Percentiles rank a stretch among this genome's conserved stretches.
Conservation (phyloP, 176 grass and related monocot genomes). For the Oryza meridionalis region DNA sequence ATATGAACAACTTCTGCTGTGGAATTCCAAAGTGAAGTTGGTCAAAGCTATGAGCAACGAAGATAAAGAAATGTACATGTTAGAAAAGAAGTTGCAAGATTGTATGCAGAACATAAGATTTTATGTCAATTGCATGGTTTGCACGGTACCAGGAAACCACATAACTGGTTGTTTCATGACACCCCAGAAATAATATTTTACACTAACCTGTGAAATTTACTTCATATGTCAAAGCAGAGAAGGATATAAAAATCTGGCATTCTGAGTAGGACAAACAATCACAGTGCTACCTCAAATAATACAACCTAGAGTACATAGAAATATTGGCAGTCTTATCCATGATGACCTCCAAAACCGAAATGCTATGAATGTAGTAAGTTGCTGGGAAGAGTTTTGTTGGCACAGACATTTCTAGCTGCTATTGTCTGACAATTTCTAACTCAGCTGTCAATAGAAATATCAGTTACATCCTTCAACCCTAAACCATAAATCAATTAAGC, state of each 20-base stretch:
- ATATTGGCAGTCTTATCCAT: not conserved
- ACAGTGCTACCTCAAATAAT: not conserved
- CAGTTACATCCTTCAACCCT: not conserved
- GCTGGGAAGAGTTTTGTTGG: constrained; percentile 4
- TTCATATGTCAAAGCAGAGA: constrained; percentile 2
- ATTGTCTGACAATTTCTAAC: not conserved
- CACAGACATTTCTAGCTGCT: not conserved
- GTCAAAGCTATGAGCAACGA: constrained; percentile 46
- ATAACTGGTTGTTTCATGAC: constrained; percentile 15
- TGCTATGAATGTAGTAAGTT: not conserved
- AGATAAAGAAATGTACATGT: constrained; percentile 21
- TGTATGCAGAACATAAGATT: constrained; percentile 11
- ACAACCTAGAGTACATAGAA: too few species aligned
- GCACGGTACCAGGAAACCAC: constrained; percentile 16
- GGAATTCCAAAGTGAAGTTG: constrained; percentile 67
- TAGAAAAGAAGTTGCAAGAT: constrained; percentile 20
- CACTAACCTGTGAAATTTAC: not conserved
- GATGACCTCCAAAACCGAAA: constrained; percentile 10
- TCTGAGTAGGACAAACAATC: constrained; percentile 10
- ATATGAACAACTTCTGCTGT: constrained; percentile 64
- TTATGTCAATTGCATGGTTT: constrained; percentile 21
- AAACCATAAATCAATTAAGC: not conserved
- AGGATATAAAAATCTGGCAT: not conserved
- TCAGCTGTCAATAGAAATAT: not conserved
- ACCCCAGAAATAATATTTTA: constrained; percentile 14